phyloP scores from a whole-genome alignment of 768 basidiomycete genomes.

The Pleurotus platypus region DNA sequence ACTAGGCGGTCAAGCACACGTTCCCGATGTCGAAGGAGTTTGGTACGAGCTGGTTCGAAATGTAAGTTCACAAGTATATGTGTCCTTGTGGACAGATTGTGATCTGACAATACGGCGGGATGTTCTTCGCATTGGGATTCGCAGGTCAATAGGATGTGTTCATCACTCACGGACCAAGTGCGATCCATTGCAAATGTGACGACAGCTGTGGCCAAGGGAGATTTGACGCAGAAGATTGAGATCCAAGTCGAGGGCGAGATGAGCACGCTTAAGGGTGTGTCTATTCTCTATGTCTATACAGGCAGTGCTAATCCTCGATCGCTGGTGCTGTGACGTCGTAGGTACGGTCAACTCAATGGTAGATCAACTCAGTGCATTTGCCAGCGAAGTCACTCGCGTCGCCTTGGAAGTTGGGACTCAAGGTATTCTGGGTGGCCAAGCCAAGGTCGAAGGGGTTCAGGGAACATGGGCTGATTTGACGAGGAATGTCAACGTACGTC shows the following conservation, averaged over 20 bases:
- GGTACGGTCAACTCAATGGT: constrained; percentile 93
- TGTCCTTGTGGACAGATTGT: no score
- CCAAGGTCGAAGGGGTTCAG: constrained; percentile 85
- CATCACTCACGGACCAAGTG: constrained; percentile 75
- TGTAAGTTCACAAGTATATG: constrained; percentile 32
- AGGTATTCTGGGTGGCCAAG: constrained; percentile 88
- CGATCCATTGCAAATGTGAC: constrained; percentile 83
- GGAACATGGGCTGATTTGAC: constrained; percentile 94
- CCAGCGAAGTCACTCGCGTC: constrained; percentile 78
- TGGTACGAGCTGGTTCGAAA: constrained; percentile 81
- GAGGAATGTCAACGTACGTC: constrained; percentile 79
- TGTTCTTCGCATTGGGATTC: not conserved
- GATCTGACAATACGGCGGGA: not conserved
- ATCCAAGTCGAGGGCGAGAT: constrained; percentile 88
- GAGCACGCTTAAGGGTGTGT: constrained; percentile 63
- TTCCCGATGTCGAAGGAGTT: constrained; percentile 90
- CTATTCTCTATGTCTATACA: not conserved
- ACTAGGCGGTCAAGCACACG: constrained; percentile 83
- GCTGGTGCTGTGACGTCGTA: constrained; percentile 10
- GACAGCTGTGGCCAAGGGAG: constrained; percentile 86
- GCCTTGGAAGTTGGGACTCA: constrained; percentile 89
- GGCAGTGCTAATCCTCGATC: no score
- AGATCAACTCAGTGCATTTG: constrained; percentile 83
- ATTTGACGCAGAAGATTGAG: constrained; percentile 90
- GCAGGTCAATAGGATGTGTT: constrained; percentile 79